These are phyloP conservation scores for Mrakia frigida DNA, from an alignment of 768 basidiomycete species.

Conservation along the genomic window DNA sequence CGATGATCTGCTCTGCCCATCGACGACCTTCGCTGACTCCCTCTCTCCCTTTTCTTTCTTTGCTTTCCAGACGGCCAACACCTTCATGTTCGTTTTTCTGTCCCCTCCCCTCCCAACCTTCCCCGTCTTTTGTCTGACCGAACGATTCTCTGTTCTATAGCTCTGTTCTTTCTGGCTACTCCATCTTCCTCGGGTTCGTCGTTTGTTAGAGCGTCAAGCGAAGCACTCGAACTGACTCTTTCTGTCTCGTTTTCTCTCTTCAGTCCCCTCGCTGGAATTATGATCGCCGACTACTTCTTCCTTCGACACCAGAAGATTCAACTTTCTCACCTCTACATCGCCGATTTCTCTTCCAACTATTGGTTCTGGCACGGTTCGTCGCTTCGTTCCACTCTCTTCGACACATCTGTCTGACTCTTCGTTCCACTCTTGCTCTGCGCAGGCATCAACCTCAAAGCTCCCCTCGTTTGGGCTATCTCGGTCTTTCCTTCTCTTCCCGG, in stretches of 20 bases:
- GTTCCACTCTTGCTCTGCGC: not conserved
- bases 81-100: slow-evolving; percentile 30
- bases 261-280: slow-evolving; percentile 21
- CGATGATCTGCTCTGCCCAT: too few relatives aligned
- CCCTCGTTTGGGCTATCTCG: slow-evolving; percentile 22
- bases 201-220: too few relatives aligned
- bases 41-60: not conserved
- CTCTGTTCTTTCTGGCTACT: slow-evolving; percentile 35
- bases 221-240: not conserved
- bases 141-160: not conserved
- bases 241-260: slow-evolving; percentile 29
- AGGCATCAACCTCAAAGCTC: slow-evolving; percentile 26
- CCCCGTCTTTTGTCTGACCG: not conserved
- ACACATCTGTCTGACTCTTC: not conserved
- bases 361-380: slow-evolving; percentile 32
- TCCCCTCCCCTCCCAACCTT: not conserved
- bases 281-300: slow-evolving; percentile 31
- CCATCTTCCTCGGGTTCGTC: slow-evolving; percentile 34
- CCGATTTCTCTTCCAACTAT: slow-evolving; percentile 12
- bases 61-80: slow-evolving; percentile 33
- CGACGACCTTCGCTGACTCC: not conserved
- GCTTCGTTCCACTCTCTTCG: not conserved
- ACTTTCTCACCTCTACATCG: slow-evolving; percentile 25
- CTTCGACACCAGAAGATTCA: slow-evolving; percentile 14
- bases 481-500: slow-evolving; percentile 30